These are phyloP conservation scores for Solioccasus polychromus DNA, from an alignment of 768 basidiomycete species.

Conservation along the genomic window DNA sequence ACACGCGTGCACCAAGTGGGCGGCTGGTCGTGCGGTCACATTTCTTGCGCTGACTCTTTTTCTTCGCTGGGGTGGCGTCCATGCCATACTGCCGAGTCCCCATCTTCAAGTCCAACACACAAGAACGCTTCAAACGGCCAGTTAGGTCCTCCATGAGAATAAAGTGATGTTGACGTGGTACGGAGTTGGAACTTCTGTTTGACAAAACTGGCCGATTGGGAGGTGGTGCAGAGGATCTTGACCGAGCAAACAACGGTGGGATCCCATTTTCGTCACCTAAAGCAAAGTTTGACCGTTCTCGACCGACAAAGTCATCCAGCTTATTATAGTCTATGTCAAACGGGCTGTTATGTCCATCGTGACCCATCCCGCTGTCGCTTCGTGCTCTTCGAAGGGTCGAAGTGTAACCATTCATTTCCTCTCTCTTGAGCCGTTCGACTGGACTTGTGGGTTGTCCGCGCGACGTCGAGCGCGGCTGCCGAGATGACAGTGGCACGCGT, in stretches of 20 bases:
- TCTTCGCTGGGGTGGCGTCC: constrained; percentile 88
- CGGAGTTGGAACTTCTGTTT: constrained; percentile 40
- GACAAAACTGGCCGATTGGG: constrained; percentile 33
- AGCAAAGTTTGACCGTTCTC: constrained; percentile 17
- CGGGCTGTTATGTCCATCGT: constrained; percentile 34
- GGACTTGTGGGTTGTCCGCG: constrained; percentile 22
- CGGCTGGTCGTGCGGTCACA: constrained; percentile 95
- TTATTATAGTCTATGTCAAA: constrained; percentile 44
- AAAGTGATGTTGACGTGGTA: constrained; percentile 93
- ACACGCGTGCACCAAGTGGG: constrained; percentile 86
- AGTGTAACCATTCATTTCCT: constrained; percentile 36
- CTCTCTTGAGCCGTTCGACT: constrained; percentile 38
- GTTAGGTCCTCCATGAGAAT: constrained; percentile 99
- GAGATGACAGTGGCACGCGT: constrained; percentile 13
- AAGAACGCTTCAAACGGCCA: constrained; percentile 84
- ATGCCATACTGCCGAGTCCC: constrained; percentile 99
- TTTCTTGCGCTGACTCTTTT: constrained; percentile 98
- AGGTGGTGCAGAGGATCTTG: constrained; percentile 36
- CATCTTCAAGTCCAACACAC: constrained; percentile 99
- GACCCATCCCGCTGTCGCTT: constrained; percentile 52
- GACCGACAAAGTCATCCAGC: constrained; percentile 20
- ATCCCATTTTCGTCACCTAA: constrained; percentile 21
- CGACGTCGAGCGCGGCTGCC: constrained; percentile 14
- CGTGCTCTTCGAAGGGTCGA: constrained; percentile 57
- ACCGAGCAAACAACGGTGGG: constrained; percentile 30